These are phyloP conservation scores for Fusarium lateritium DNA, from an alignment of 2,329 filamentous ascomycete species.

Conservation along the genomic window DNA sequence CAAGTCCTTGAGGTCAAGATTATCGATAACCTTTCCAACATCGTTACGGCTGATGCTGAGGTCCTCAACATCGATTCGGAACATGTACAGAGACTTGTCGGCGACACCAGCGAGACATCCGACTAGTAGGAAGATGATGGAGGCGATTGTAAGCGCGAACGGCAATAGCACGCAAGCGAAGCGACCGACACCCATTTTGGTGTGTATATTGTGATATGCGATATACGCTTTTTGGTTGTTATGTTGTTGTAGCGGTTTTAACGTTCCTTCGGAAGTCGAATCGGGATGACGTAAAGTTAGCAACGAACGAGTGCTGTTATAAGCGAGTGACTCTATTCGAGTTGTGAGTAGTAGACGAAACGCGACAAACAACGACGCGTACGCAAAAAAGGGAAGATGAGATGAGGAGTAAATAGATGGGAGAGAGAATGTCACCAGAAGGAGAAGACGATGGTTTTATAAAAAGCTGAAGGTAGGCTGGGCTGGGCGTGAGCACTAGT, in stretches of 20 bases:
- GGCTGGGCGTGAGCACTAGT: conserved; percentile 32
- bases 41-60: conserved; percentile 61
- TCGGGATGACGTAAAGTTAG: conserved; percentile 45
- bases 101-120: conserved; percentile 69
- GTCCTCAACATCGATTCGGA: conserved; percentile 73
- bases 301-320: conserved; percentile 32
- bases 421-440: conserved; percentile 15
- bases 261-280: conserved; percentile 32
- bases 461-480: conserved; percentile 38
- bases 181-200: conserved; percentile 76
- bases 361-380: conserved; percentile 19
- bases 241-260: conserved; percentile 21
- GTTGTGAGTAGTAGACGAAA: conserved; percentile 9
- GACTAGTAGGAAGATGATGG: conserved; percentile 78
- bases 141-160: conserved; percentile 83
- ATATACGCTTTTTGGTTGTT: conserved; percentile 3
- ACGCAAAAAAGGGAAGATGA: conserved; percentile 21
- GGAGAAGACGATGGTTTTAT: conserved; percentile 42
- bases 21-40: conserved; percentile 55
- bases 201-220: conserved; percentile 27
- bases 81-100: conserved; percentile 70
- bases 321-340: conserved; percentile 37
- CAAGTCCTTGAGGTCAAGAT: conserved; percentile 43
- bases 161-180: conserved; percentile 90
- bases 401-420: conserved; percentile 23